phyloP scores from a whole-genome alignment of 352 stramenopile species.

The Phytophthora pinifolia region DNA sequence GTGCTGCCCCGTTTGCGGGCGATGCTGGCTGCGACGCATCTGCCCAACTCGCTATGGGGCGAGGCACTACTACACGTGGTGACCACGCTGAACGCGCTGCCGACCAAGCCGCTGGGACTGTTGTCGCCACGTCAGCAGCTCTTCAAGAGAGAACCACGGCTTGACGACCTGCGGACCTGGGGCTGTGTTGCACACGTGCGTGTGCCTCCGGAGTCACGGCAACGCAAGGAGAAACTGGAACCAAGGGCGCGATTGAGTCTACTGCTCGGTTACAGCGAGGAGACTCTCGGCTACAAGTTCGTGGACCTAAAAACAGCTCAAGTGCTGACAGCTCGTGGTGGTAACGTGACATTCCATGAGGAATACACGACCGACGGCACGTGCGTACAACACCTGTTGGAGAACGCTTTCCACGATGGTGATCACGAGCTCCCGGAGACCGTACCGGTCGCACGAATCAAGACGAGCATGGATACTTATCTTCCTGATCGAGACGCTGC shows the following conservation, averaged over 20 bases:
- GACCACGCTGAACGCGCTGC: constrained; percentile 3
- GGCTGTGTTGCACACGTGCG: constrained; percentile 8
- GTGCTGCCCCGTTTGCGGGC: neutral
- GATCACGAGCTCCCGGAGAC: constrained; percentile 2
- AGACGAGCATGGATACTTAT: constrained; percentile 11
- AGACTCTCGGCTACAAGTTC: constrained; percentile 8
- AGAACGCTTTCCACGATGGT: constrained; percentile 4
- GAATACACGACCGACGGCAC: constrained; percentile 2
- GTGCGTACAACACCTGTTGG: constrained; percentile 2
- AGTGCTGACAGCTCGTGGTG: constrained; percentile 1
- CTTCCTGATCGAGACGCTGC: neutral
- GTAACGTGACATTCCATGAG: constrained; percentile 9
- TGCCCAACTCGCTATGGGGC: constrained; percentile 4
- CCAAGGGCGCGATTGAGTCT: neutral
- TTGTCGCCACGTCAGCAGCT: neutral
- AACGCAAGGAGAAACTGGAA: constrained; percentile 11
- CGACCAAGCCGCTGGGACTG: constrained; percentile 1
- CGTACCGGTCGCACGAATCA: constrained; percentile 5
- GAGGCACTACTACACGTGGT: constrained; percentile 6
- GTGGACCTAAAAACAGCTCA: constrained; percentile 1
- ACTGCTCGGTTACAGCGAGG: constrained; percentile 11
- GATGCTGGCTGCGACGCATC: neutral
- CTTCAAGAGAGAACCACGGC: neutral
- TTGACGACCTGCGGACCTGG: constrained; percentile 8
- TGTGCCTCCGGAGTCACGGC: constrained; percentile 9